Base-by-base conservation (phyloP, 139 green algal genomes). In the Spirogloea muscicola region DNA sequence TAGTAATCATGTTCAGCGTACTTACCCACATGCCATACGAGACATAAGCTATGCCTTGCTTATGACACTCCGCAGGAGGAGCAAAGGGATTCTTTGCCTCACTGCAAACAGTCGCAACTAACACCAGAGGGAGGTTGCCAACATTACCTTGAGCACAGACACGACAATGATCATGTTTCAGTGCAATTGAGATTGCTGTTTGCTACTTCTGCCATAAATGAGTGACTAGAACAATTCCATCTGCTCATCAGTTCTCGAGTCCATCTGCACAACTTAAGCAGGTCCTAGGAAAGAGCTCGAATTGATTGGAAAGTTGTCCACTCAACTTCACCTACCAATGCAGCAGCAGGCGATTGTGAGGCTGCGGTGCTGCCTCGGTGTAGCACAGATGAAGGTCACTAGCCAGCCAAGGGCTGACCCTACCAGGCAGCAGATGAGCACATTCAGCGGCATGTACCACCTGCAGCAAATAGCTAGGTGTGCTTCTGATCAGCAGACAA, bases 1-100 rank as follows among this genome's bases (percentile, higher is more conserved):
- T 16, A 64, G 27, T 64, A 13, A 51, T 68, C 7, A 21, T 49
- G 6, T 9, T 18, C 39, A 31, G 34, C 4, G 37, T 6, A 72
- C 63, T 62, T 16, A 72, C 63, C 63, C 36, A 63, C 63, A 72
- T 72, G 7, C 63, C 63, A 36, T 61, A 72, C 3, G 63, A 51
- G 13, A 63, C 39, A 40, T 72, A 61, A 61, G 63, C 63, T 9
- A 72, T 33, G 27, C 63, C 63, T 37, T 62, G 21, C n/a, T 33
- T 48, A 3, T 33, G 34, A 16, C 63, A 72, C 16, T 69, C 5
- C 60, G 41, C 13, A 33, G 31, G 29, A 69, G 34, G 25, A 29
- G 27, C 21, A 4, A 36, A 62, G 27, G 59, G 59, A 37, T 68
- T 68, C 29, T 29, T 36, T 33, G 63, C 13, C 9, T 72, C 39